Percentiles rank a stretch among this genome's conserved stretches.
Conservation (phyloP, 1,139 yeast genomes). For the Geotrichum candidum region DNA sequence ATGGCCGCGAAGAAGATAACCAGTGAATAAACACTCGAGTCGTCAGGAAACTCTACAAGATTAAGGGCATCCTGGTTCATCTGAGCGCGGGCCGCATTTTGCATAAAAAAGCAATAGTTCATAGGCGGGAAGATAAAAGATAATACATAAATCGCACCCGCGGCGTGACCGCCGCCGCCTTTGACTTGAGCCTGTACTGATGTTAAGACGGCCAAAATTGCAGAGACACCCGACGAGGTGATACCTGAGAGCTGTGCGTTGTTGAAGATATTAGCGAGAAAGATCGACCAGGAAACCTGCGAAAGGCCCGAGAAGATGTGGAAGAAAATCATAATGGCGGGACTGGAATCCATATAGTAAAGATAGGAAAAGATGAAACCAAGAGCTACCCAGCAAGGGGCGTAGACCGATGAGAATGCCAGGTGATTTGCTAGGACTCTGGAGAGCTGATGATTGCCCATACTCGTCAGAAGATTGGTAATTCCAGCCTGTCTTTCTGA, state of each 20-base stretch:
- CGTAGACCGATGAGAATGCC: slow-evolving; percentile 31
- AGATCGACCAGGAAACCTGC: slow-evolving; percentile 32
- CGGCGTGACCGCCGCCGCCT: slow-evolving; percentile 25
- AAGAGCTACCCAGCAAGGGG: slow-evolving; percentile 33
- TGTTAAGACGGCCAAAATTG: slow-evolving; percentile 32
- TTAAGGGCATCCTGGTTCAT: slow-evolving; percentile 22
- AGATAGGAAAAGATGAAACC: slow-evolving; percentile 27
- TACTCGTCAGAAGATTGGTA: slow-evolving; percentile 30
- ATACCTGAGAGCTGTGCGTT: slow-evolving; percentile 36
- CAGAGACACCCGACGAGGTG: slow-evolving; percentile 32
- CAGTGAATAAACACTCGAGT: slow-evolving; percentile 27
- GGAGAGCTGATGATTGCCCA: slow-evolving; percentile 31
- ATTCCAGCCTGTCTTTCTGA: slow-evolving; percentile 34
- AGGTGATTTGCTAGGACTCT: slow-evolving; percentile 29
- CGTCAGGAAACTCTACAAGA: slow-evolving; percentile 29
- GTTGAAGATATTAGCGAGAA: slow-evolving; percentile 32
- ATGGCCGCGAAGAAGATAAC: slow-evolving; percentile 32
- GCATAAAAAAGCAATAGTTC: slow-evolving; percentile 33
- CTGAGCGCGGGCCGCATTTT: slow-evolving; percentile 31
- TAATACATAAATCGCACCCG: slow-evolving; percentile 30
- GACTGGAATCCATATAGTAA: slow-evolving; percentile 28
- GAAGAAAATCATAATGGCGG: slow-evolving; percentile 32
- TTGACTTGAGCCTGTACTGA: slow-evolving; percentile 31
- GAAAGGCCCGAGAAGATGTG: slow-evolving; percentile 34
- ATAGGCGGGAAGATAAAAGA: slow-evolving; percentile 36